phyloP scores from a whole-genome alignment of 2,329 filamentous ascomycete species.

The Trichoderma gracile region DNA sequence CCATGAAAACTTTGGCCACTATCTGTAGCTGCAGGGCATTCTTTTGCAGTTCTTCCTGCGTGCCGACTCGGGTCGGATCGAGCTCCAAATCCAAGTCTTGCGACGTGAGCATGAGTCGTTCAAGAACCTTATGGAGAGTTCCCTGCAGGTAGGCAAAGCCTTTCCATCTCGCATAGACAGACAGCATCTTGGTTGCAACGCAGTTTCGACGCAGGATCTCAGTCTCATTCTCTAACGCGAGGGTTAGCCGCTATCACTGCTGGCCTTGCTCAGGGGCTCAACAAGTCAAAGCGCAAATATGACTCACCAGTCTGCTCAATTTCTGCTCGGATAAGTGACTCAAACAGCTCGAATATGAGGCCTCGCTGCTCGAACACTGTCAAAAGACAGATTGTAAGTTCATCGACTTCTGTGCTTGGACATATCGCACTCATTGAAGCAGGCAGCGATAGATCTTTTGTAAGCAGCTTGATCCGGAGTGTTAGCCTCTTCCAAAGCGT shows the following conservation, averaged over 20 bases:
- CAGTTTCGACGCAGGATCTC: slow-evolving; percentile 68
- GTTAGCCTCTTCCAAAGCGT: not conserved
- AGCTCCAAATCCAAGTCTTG: slow-evolving; percentile 69
- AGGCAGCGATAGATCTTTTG: slow-evolving; percentile 62
- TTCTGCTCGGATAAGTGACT: slow-evolving; percentile 68
- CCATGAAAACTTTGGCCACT: slow-evolving; percentile 70
- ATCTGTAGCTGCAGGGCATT: slow-evolving; percentile 66
- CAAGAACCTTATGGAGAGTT: slow-evolving; percentile 66
- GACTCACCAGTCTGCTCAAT: slow-evolving; percentile 62
- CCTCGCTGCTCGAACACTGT: slow-evolving; percentile 71
- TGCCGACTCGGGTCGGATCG: slow-evolving; percentile 62
- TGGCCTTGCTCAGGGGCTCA: no score
- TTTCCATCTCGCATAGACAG: slow-evolving; percentile 72
- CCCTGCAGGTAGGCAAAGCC: slow-evolving; percentile 62
- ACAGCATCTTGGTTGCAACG: slow-evolving; percentile 72
- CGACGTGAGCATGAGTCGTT: slow-evolving; percentile 65
- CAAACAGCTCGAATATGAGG: slow-evolving; percentile 62
- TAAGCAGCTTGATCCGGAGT: slow-evolving; percentile 51
- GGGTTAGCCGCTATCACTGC: slow-evolving; percentile 23
- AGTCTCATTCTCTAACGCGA: slow-evolving; percentile 59
- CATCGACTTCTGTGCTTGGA: slow-evolving; percentile 67
- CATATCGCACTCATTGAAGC: slow-evolving; percentile 66
- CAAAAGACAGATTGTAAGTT: slow-evolving; percentile 65
- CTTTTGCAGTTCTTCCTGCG: slow-evolving; percentile 63
- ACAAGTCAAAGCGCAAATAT: not conserved